Base-by-base conservation (phyloP, 2,329 filamentous ascomycete species). In the Hypoxylon sp. region DNA sequence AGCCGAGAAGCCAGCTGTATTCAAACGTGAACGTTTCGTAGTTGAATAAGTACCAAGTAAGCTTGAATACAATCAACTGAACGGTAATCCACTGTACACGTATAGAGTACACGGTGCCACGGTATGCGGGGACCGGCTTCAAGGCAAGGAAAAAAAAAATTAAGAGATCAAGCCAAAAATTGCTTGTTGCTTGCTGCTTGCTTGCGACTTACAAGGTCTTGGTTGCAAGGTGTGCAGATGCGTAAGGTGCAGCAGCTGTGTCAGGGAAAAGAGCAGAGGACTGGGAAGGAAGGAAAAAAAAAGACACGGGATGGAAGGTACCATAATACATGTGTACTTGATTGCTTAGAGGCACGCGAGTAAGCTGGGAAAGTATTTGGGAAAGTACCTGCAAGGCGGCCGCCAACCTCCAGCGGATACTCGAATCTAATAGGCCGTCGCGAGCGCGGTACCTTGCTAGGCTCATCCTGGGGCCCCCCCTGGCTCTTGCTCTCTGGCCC, bases 391-490 rank as follows among this genome's bases (percentile, higher is more conserved):
- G 56, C 63, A 61, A 67, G 53, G 56, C 63, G 67, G 59, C 53
- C 63, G 63, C 67, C 56, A 67, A 69, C 63, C 59, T 58, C 54
- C 25, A 37, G 32, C 51, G 34, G 37, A 61, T 60, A n/a, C 61
- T 65, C 59, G 47, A 58, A 63, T 55, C 37, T 70, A 8, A 70
- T 64, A 65, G 67, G 67, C 48, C 48, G 61, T 68, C 64, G 62
- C 58, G 67, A 63, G 65, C 67, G 67, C 67, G 67, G 55, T 70
- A 56, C 64, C 64, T 68, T 70, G 61, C 67, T 64, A 67, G 64
- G 64, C 64, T 65, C 47, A 59, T 69, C 64, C 67, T 53, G 64
- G 64, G 34, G 11, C 30, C 12, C n/a, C 52, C 55, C 67, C 64
- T 57, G 50, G 64, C 53, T 51, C 19, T 27, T 63, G 45, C 34